A percentile compares a stretch with the other conserved stretches of the same genome.
Evolutionary conservation across 495 filamentous ascomycete genomes (phyloP).

Genomic region (Coniosporium apollinis): DNA sequence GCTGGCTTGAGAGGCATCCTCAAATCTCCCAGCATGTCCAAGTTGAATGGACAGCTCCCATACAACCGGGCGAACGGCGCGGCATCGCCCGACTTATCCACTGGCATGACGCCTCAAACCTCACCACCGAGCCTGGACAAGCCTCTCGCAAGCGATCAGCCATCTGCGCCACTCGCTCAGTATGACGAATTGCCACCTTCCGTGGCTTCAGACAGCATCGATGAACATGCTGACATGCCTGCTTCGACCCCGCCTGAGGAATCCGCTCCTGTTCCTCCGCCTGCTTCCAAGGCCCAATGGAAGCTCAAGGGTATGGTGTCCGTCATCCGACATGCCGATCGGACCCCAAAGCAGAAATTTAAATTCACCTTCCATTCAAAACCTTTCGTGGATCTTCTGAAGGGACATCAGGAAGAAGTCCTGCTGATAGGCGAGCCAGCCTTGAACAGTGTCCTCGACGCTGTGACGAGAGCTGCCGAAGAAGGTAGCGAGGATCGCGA

Average conservation of each 20-base stretch:
- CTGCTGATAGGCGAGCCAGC: constrained; percentile 84
- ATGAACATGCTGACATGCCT: background rate
- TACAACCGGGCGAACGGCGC: constrained; percentile 23
- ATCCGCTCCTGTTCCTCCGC: constrained; percentile 42
- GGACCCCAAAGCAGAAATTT: constrained; percentile 96
- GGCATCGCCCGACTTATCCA: constrained; percentile 27
- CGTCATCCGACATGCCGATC: constrained; percentile 87
- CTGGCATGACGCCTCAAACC: constrained; percentile 28
- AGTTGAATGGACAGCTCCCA: constrained; percentile 33
- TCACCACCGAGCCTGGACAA: constrained; percentile 33
- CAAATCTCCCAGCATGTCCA: constrained; percentile 48
- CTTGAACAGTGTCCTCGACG: constrained; percentile 71
- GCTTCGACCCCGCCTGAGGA: constrained; percentile 1
- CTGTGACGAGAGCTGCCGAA: constrained; percentile 60
- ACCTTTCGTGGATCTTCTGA: constrained; percentile 85
- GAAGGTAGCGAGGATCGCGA: constrained; percentile 66
- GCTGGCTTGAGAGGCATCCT: constrained; percentile 31
- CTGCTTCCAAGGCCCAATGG: constrained; percentile 89
- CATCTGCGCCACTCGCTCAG: background rate
- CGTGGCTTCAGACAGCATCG: background rate
- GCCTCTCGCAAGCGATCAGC: constrained; percentile 6
- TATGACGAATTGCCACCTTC: constrained; percentile 2
- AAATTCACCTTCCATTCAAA: constrained; percentile 97
- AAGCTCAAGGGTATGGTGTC: constrained; percentile 97
- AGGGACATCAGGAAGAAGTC: constrained; percentile 91